phyloP scores from a whole-genome alignment of 441 rosid species.

The Raphanus hybrid region DNA sequence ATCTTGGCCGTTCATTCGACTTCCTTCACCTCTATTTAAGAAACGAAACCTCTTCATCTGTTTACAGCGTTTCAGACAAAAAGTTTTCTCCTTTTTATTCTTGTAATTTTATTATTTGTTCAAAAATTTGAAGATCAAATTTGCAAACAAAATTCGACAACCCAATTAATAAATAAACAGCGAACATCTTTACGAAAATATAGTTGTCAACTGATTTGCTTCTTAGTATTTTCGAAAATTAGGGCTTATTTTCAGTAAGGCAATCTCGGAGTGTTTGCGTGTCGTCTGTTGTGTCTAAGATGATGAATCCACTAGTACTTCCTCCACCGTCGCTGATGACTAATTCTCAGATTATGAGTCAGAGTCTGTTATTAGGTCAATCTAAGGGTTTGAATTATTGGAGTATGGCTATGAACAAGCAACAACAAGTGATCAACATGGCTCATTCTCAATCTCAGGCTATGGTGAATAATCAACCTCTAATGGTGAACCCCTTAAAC shows the following conservation, averaged over 20 bases:
- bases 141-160: neutral
- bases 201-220: neutral
- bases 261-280: neutral
- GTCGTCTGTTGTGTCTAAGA: neutral
- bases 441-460: neutral
- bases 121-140: neutral
- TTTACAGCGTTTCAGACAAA: neutral
- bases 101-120: neutral
- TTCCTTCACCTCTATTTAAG: conserved; percentile 3
- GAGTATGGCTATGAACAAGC: no score
- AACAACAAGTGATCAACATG: no score
- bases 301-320: conserved; percentile 18
- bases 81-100: neutral
- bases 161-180: neutral
- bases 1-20: conserved; percentile 8
- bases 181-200: neutral
- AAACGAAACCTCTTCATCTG: neutral
- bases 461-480: conserved; percentile 52
- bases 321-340: neutral
- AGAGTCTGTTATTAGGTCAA: conserved; percentile 45
- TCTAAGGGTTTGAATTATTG: conserved; percentile 35
- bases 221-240: neutral
- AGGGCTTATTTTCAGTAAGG: neutral
- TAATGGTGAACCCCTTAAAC: conserved; percentile 50
- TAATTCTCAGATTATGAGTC: conserved; percentile 49